phyloP scores from a whole-genome alignment of 1,139 yeast genomes.

The Taiozyma sp. region DNA sequence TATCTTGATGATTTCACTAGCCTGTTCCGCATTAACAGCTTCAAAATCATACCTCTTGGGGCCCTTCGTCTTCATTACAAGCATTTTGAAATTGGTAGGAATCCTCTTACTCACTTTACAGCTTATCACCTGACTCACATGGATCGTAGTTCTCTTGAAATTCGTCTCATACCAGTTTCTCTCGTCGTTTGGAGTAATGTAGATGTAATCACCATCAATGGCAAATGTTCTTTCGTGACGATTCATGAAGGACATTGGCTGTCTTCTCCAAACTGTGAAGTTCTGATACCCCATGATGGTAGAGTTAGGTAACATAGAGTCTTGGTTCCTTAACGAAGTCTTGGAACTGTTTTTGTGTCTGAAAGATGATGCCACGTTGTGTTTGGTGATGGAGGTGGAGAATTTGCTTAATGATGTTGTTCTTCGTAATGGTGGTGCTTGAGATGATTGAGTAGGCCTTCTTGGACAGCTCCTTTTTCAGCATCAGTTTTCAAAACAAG shows the following conservation, averaged over 20 bases:
- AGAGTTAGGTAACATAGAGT: slow-evolving; percentile 7
- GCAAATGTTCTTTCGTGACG: slow-evolving; percentile 81
- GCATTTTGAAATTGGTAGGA: slow-evolving; percentile 76
- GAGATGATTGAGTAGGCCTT: not conserved
- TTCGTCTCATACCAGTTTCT: slow-evolving; percentile 61
- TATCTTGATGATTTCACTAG: slow-evolving; percentile 71
- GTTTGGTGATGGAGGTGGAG: slow-evolving; percentile 13
- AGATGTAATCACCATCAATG: slow-evolving; percentile 90
- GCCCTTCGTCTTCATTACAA: slow-evolving; percentile 60
- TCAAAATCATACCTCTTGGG: slow-evolving; percentile 85
- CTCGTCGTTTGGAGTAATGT: slow-evolving; percentile 77
- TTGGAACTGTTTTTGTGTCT: slow-evolving; percentile 12
- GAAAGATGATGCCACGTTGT: slow-evolving; percentile 15
- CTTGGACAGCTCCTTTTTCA: not conserved
- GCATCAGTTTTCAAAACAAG: slow-evolving; percentile 8
- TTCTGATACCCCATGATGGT: slow-evolving; percentile 34
- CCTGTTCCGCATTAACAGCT: slow-evolving; percentile 55
- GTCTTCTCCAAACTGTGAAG: slow-evolving; percentile 84
- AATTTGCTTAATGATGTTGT: slow-evolving; percentile 6
- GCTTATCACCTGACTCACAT: slow-evolving; percentile 69
- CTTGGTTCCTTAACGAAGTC: slow-evolving; percentile 4
- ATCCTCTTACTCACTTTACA: slow-evolving; percentile 75
- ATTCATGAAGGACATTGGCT: slow-evolving; percentile 75
- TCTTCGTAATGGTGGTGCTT: slow-evolving; percentile 4
- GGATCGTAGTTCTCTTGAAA: slow-evolving; percentile 83